Percentiles rank a stretch among this genome's conserved stretches.
These are phyloP conservation scores for Geum urbanum DNA, from an alignment of 306 rosid species.

Conservation along the genomic window DNA sequence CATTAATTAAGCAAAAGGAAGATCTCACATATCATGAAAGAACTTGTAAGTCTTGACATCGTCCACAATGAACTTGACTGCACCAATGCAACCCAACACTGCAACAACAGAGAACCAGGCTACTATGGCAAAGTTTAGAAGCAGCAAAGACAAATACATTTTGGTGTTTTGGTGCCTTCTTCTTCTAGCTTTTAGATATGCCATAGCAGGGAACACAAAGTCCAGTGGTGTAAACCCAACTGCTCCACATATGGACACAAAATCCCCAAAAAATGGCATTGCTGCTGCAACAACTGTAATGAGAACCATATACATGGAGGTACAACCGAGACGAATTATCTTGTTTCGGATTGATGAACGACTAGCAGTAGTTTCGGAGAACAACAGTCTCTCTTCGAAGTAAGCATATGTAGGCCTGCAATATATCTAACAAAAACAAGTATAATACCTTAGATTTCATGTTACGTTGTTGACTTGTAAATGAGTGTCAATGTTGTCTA, in stretches of 20 bases:
- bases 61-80: conserved; percentile 52
- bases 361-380: conserved; percentile 25
- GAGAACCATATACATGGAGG: conserved; percentile 44
- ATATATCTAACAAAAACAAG: conserved; percentile 44
- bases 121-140: conserved; percentile 51
- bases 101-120: conserved; percentile 66
- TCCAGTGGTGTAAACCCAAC: conserved; percentile 73
- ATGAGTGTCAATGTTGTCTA: too few species aligned
- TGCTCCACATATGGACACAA: conserved; percentile 73
- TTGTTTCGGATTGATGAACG: conserved; percentile 22
- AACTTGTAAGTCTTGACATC: conserved; percentile 55
- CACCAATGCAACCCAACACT: conserved; percentile 65
- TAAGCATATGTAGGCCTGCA: conserved; percentile 79
- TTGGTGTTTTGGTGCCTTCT: conserved; percentile 30
- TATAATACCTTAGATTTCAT: background rate
- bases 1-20: too few species aligned
- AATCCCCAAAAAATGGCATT: conserved; percentile 66
- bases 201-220: conserved; percentile 68
- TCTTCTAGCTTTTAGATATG: conserved; percentile 60
- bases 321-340: conserved; percentile 36
- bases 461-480: background rate
- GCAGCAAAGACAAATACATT: conserved; percentile 33
- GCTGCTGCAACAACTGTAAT: conserved; percentile 68
- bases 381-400: conserved; percentile 45
- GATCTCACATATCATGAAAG: conserved; percentile 59